Evolutionary conservation across 257 asterid species (phyloP), one percentile per base, ranked within the genome.

Genomic region (Ophiorrhiza pumila): DNA sequence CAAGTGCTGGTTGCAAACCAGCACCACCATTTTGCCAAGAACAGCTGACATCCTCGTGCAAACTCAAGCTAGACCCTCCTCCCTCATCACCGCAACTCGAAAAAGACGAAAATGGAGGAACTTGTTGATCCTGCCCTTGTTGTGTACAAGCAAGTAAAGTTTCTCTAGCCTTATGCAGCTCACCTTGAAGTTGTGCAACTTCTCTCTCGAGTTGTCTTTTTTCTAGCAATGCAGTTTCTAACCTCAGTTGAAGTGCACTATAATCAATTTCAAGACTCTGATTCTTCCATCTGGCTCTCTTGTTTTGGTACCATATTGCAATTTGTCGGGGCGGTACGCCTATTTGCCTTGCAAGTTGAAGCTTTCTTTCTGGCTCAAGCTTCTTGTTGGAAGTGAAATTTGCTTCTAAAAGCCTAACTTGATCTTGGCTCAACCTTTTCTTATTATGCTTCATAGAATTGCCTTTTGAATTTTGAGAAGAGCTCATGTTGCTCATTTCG

Each of bases 301-400:
- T 89, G 84, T 93, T 93, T 68, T 93, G 98, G 61, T 91, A 89
- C 98, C 98, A 91, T 5, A 93, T 89, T 4, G 98, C 97, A 39
- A 93, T 81, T 73, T 93, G 98, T 14, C 98, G 71, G 0, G 97
- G 93, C 0, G 96, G 96, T 10, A 91, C 87, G 27, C 94, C 88
- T 11, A 93, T 86, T 71, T 91, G 87, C 11, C 82, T 84, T 0
- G 98, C 92, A 34, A 93, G 87, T 77, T 86, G 87, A 80, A 88
- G 80, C 73, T 93, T 93, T 27, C 78, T 86, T 68, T 87, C 96
- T 6, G 94, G 95, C 32, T 93, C 96, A 18, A 93, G 97, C 81
- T 93, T 93, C 85, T 82, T 87, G 76, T 73, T 65, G 70, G 88
- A 77, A 68, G 82, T 87, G 84, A 93, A 93, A 83, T 82, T 82